Base-by-base conservation (phyloP, 495 filamentous ascomycete species). In the Pseudomonodictys pantanalensis region DNA sequence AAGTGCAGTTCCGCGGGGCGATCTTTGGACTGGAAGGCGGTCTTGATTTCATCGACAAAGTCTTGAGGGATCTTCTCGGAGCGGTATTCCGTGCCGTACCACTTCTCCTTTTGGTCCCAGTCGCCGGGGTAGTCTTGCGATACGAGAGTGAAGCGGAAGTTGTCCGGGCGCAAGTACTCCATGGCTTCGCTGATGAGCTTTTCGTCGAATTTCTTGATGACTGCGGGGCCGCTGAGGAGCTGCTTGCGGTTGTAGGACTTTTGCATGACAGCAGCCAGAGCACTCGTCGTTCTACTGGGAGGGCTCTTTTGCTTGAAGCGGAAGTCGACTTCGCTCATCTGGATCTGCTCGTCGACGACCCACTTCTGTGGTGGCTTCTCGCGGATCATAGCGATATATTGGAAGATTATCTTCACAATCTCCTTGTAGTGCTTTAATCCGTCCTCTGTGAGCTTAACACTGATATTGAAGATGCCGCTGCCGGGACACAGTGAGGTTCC, bases 51-150 rank as follows among this genome's bases (percentile, higher is more conserved):
- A 2, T 76, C 71, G 68, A 93, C 74, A 67, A 96, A 88, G 20
- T 90, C 83, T 32, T 80, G 66, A 1, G 91, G 87, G 43, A 99
- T 90, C 69, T 86, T 86, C 70, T 95, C 89, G 26, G 83, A 78
- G 60, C 83, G 87, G 74, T 97, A 96, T 66, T 97, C 92, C 4
- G 93, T 99, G 18, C 92, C 92, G 62, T 99, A 99, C 95, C 95
- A 99, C 73, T 89, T 89, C 75, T 99, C 93, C 68, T 88, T 91
- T 62, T 87, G 73, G 51, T 95, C 83, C 85, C 89, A 92, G n/a
- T 83, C 81, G 1, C 89, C 90, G 0, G 91, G 91, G 58, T 85
- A 87, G 12, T 90, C 82, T 69, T 90, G 88, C 28, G 89, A 89
- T 28, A 95, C 85, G 56, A 97, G 78, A 6, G 82, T 82, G 55